A percentile compares a stretch with the other conserved stretches of the same genome.
Conservation (phyloP, 2,329 filamentous ascomycete species). For the Raffaelea ambrosiae region DNA sequence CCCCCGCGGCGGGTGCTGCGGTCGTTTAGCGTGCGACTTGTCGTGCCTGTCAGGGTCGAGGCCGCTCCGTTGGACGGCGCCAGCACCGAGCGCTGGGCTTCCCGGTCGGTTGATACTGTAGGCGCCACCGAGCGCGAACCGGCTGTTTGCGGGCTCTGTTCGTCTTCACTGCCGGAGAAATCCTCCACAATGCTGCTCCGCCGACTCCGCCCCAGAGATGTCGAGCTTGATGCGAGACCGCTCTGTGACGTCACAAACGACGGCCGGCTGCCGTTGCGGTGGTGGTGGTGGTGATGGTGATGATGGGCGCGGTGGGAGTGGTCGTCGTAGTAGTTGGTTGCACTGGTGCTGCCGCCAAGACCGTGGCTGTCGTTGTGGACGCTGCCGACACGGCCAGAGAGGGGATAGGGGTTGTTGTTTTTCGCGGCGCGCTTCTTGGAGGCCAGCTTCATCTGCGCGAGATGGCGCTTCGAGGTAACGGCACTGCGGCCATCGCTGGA, state of each 20-base stretch:
- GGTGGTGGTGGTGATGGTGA: constrained; percentile 1
- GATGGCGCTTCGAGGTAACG: constrained; percentile 32
- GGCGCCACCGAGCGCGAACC: constrained; percentile 68
- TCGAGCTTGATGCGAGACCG: constrained; percentile 36
- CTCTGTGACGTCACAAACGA: constrained; percentile 50
- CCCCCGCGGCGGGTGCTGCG: constrained; percentile 58
- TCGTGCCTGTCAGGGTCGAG: constrained; percentile 66
- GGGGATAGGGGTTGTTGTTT: constrained; percentile 87
- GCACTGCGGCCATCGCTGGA: constrained; percentile 46
- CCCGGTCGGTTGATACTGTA: constrained; percentile 76
- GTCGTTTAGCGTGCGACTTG: constrained; percentile 59
- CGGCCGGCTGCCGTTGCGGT: constrained; percentile 35
- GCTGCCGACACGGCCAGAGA: constrained; percentile 54
- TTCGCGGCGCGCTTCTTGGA: constrained; percentile 53
- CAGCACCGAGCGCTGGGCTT: constrained; percentile 64
- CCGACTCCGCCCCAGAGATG: constrained; percentile 43
- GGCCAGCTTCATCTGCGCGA: constrained; percentile 28
- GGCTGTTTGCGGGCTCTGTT: constrained; percentile 45
- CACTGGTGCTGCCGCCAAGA: background rate
- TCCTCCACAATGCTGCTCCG: constrained; percentile 47
- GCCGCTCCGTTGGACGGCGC: constrained; percentile 62
- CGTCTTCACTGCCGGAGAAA: constrained; percentile 50
- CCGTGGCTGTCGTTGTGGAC: background rate
- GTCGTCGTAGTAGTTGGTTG: constrained; percentile 16
- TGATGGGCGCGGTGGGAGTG: background rate